Percentiles rank a stretch among this genome's conserved stretches.
Conservation (phyloP, 73 alveolate genomes). For the Paramecium pentaurelia region DNA sequence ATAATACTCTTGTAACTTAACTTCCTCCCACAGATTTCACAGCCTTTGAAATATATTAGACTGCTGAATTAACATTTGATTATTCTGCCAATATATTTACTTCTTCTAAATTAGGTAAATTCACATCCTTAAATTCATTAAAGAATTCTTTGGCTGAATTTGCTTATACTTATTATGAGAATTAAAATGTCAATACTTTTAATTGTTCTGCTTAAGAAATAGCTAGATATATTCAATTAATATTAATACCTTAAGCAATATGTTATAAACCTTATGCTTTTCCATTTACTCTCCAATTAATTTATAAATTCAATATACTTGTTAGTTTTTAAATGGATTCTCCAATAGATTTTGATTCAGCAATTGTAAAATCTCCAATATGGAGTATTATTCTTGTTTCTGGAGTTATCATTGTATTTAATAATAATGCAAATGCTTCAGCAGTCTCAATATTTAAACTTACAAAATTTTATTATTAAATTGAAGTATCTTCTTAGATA, state of each 20-base stretch:
- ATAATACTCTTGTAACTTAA: background rate
- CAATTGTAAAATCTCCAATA: background rate
- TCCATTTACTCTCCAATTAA: background rate
- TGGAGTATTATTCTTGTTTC: background rate
- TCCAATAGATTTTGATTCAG: constrained; percentile 13
- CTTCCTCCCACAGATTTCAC: background rate
- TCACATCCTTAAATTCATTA: background rate
- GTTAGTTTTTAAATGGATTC: background rate
- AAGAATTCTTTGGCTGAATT: constrained; percentile 2
- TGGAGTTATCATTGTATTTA: constrained; percentile 11
- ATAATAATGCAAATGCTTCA: background rate
- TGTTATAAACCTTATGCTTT: background rate
- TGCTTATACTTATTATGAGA: background rate
- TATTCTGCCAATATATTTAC: background rate
- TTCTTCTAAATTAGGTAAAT: constrained; percentile 2
- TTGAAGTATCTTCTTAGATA: background rate
- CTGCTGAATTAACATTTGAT: background rate
- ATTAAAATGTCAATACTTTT: background rate
- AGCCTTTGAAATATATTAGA: background rate
- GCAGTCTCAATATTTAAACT: background rate
- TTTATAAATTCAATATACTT: background rate
- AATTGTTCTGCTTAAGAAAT: background rate
- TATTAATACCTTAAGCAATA: background rate
- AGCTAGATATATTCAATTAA: background rate
- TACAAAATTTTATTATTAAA: background rate